These are phyloP conservation scores for Zoysia pacifica DNA, from an alignment of 176 grass and related monocot genomes.

Conservation along the genomic window DNA sequence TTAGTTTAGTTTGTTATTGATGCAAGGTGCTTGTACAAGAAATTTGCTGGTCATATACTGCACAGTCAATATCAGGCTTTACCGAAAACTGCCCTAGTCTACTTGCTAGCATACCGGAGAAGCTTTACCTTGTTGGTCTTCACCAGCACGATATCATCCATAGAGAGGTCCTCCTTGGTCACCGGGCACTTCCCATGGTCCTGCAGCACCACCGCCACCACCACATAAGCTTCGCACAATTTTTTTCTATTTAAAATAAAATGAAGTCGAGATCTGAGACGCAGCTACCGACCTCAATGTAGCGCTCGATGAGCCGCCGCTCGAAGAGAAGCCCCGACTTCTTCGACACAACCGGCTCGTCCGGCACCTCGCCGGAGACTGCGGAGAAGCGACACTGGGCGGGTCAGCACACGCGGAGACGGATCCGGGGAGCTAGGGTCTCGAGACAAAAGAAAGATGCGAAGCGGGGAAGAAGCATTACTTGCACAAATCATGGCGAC, in stretches of 20 bases:
- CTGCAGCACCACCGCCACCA: constrained; percentile 36
- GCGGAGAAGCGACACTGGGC: constrained; percentile 11
- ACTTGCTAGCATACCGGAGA: neutral
- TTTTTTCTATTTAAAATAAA: neutral
- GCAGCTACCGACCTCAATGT: constrained; percentile 60
- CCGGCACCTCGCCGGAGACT: constrained; percentile 98
- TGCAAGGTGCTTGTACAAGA: neutral
- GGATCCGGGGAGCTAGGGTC: constrained; percentile 45
- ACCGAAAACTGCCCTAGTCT: neutral
- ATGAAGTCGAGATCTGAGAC: constrained; percentile 29
- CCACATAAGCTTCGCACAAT: neutral
- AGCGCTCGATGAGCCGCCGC: constrained; percentile 84
- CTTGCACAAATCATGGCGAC: constrained; percentile 90
- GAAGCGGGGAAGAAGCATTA: constrained; percentile 34
- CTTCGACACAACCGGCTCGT: constrained; percentile 94
- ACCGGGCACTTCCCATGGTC: constrained; percentile 93
- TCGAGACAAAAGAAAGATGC: neutral
- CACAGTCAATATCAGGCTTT: constrained; percentile 5
- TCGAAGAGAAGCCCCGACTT: constrained; percentile 94
- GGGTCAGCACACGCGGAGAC: constrained; percentile 29
- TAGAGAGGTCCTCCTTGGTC: constrained; percentile 87
- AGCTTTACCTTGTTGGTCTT: constrained; percentile 88
- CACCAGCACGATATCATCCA: constrained; percentile 85
- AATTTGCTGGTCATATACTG: neutral
- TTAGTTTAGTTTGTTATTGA: too few relatives aligned